These are phyloP conservation scores for Solanum medicagineum DNA, from an alignment of 257 asterid genomes.

Conservation along the genomic window DNA sequence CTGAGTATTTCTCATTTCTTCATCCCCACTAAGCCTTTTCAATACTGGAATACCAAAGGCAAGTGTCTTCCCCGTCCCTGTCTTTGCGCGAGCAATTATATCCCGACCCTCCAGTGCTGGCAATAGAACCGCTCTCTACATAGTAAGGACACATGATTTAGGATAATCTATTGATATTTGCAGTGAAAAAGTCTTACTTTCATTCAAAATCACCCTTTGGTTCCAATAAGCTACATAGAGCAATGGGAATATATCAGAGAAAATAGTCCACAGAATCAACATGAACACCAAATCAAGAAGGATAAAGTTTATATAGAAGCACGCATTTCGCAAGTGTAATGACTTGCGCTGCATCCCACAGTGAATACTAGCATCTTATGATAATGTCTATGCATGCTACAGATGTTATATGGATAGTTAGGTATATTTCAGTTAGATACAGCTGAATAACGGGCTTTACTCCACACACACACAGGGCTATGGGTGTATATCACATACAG, in stretches of 20 bases:
- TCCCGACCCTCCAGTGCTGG: slow-evolving; percentile 93
- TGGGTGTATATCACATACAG: not conserved
- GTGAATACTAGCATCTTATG: not conserved
- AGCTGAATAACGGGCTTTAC: not conserved
- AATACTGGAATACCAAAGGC: slow-evolving; percentile 98
- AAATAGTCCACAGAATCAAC: not conserved
- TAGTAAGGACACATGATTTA: not conserved
- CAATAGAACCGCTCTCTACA: slow-evolving; percentile 76
- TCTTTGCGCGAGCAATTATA: slow-evolving; percentile 95
- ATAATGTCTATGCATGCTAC: not conserved
- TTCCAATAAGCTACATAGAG: not conserved
- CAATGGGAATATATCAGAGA: not conserved
- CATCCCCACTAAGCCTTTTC: slow-evolving; percentile 51
- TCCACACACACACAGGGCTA: not conserved
- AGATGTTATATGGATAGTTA: not conserved
- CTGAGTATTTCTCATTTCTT: slow-evolving; percentile 36
- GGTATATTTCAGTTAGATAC: not conserved
- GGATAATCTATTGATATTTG: not conserved
- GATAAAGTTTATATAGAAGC: not conserved
- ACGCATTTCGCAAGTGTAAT: not conserved
- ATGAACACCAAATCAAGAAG: not conserved
- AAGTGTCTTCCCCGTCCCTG: slow-evolving; percentile 97
- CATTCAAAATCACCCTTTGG: not conserved
- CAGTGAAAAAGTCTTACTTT: not conserved
- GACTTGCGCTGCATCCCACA: not conserved